Evolutionary conservation across 2,329 filamentous ascomycete genomes (phyloP), one percentile per base, ranked within the genome.

Genomic region (Coleophoma crateriformis): DNA sequence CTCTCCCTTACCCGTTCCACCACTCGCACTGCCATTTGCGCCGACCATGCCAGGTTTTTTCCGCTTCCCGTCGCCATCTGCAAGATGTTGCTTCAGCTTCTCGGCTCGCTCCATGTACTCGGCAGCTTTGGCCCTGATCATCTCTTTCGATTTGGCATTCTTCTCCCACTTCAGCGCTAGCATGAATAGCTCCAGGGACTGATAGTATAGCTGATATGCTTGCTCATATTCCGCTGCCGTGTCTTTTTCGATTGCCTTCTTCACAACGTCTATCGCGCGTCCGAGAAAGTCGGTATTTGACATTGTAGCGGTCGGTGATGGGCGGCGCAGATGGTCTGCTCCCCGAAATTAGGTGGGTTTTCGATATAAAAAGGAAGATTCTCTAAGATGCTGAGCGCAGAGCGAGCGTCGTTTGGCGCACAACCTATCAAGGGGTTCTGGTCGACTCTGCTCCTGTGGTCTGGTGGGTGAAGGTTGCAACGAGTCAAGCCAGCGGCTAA

Each of bases 161-260:
- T 97, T 99, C 75, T 99, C 94, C 92, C 92, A 99, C 77, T 99
- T 99, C 53, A 99, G 79, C 33, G 94, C 94, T 54, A 97, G 87
- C 88, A 99, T 96, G 77, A 97, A 99, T 51, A 97, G 83, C 72
- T 99, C 92, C 61, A 99, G 87, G 46, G 92, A 86, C 60, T 90
- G 85, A 76, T 96, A 96, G 81, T 99, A 99, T 55, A 87, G 79
- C 67, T 96, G 88, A 69, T 97, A 97, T 50, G 94, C 94, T 70
- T 95, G 92, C 64, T 96, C 90, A 72, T 99, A 99, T 67, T 97
- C 90, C 67, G 90, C 91, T 42, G 88, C 87, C 59, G 92, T 95
- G 75, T 99, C 94, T 62, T 88, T 85, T 68, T 96, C 91, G 74
- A 99, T 97, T 60, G 94, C 94, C 71, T 95, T 95, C 72, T 96